Evolutionary conservation across 441 rosid species (phyloP).

Genomic region (Bruguiera hainesii): DNA sequence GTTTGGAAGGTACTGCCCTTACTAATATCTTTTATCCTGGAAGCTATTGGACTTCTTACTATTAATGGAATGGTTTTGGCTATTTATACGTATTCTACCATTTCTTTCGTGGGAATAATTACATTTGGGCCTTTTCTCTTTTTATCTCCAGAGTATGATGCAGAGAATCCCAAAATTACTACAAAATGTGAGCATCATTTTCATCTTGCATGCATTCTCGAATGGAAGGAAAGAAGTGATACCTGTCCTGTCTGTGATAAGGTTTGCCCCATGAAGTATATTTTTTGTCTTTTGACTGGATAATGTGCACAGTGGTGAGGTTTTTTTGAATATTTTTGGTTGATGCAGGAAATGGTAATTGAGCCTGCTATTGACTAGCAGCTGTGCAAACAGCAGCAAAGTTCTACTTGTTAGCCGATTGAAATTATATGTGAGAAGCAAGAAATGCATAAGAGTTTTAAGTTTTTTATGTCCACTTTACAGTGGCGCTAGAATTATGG

Average conservation of each 20-base stretch:
- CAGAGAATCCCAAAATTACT: slow-evolving; percentile 73
- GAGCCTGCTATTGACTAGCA: not conserved
- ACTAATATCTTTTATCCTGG: not conserved
- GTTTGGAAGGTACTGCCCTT: slow-evolving; percentile 70
- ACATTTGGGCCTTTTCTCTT: not conserved
- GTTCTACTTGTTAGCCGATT: not conserved
- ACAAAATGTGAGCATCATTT: slow-evolving; percentile 92
- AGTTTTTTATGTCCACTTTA: not conserved
- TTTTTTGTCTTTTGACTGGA: not conserved
- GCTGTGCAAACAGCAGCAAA: not conserved
- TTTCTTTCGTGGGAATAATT: not conserved
- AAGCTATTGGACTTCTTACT: not conserved
- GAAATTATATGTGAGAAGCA: not conserved
- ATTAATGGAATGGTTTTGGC: not conserved
- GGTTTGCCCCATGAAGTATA: slow-evolving; percentile 39
- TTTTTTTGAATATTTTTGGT: not conserved
- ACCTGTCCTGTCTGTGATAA: slow-evolving; percentile 83
- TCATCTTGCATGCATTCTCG: slow-evolving; percentile 95
- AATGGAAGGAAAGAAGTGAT: slow-evolving; percentile 99
- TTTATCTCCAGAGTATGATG: slow-evolving; percentile 67
- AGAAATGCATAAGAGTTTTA: not conserved
- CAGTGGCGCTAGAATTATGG: not conserved
- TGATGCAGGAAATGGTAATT: slow-evolving; percentile 2
- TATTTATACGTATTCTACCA: not conserved
- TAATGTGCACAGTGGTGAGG: not conserved